A percentile compares a stretch with the other conserved stretches of the same genome.
phyloP scores from a whole-genome alignment of 2,329 filamentous ascomycete species.

The Cladosporium halotolerans region DNA sequence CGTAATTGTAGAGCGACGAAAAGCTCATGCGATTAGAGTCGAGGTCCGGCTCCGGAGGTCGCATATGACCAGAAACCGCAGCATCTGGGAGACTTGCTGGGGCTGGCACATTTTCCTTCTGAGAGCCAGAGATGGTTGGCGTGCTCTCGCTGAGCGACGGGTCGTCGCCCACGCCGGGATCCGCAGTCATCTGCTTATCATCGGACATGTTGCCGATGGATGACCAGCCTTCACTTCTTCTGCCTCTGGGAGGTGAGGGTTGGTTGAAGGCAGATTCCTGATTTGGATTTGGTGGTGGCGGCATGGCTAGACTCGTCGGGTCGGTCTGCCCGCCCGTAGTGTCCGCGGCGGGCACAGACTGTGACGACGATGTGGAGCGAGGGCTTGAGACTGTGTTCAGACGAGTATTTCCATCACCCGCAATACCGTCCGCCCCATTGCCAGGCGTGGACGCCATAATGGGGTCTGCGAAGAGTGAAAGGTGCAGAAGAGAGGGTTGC shows the following conservation, averaged over 20 bases:
- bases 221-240: not conserved
- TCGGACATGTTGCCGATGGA: not conserved
- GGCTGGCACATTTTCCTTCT: not conserved
- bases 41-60: conserved; percentile 25
- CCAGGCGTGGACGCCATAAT: no score
- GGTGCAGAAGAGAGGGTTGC: no score
- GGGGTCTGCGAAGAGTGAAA: no score
- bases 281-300: conserved; percentile 9
- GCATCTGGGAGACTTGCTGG: conserved; percentile 15
- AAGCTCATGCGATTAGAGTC: conserved; percentile 63
- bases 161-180: not conserved
- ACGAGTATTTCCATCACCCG: no score
- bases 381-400: no score
- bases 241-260: not conserved
- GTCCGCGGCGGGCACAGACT: not conserved
- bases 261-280: conserved; percentile 2
- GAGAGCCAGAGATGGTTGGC: conserved; percentile 1
- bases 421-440: no score
- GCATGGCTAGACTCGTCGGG: conserved; percentile 8
- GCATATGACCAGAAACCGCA: conserved; percentile 14
- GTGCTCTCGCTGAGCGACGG: not conserved
- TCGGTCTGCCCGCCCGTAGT: not conserved
- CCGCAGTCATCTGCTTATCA: not conserved
- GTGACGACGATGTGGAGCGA: not conserved
- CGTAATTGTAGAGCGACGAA: conserved; percentile 66